phyloP scores from a whole-genome alignment of 1,139 yeast genomes.

The Magnusiomyces magnusii region DNA sequence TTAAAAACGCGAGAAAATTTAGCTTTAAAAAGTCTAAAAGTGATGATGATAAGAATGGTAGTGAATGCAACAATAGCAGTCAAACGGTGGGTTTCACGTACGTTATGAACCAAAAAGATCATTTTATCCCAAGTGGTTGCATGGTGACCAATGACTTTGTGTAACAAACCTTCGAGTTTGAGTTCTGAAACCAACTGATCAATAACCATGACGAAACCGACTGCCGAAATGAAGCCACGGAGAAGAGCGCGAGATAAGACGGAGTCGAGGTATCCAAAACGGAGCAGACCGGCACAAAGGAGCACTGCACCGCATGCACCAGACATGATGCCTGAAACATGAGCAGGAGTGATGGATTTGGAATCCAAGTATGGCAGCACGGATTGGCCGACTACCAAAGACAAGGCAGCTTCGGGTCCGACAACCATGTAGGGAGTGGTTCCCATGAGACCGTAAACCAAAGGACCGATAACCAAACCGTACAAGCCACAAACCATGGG shows the following conservation, averaged over 20 bases:
- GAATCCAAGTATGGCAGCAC: conserved; percentile 44
- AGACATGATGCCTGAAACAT: conserved; percentile 64
- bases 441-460: conserved; percentile 75
- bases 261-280: conserved; percentile 85
- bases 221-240: conserved; percentile 86
- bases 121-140: conserved; percentile 66
- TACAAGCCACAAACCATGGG: conserved; percentile 82
- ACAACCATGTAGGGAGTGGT: conserved; percentile 95
- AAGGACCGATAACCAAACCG: conserved; percentile 76
- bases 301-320: conserved; percentile 71
- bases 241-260: conserved; percentile 75
- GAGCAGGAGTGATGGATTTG: conserved; percentile 48
- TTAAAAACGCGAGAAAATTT: conserved; percentile 8
- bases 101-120: conserved; percentile 45
- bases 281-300: conserved; percentile 66
- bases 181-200: conserved; percentile 68
- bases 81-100: conserved; percentile 30
- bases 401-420: conserved; percentile 94
- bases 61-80: conserved; percentile 32
- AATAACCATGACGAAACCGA: conserved; percentile 81
- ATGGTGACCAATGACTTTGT: conserved; percentile 51
- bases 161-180: conserved; percentile 46
- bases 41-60: conserved; percentile 29
- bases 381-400: conserved; percentile 86
- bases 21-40: conserved; percentile 24